Percentiles rank a stretch among this genome's conserved stretches.
Conservation (phyloP, 169 alveolate genomes). For the Plasmodium berghei region DNA sequence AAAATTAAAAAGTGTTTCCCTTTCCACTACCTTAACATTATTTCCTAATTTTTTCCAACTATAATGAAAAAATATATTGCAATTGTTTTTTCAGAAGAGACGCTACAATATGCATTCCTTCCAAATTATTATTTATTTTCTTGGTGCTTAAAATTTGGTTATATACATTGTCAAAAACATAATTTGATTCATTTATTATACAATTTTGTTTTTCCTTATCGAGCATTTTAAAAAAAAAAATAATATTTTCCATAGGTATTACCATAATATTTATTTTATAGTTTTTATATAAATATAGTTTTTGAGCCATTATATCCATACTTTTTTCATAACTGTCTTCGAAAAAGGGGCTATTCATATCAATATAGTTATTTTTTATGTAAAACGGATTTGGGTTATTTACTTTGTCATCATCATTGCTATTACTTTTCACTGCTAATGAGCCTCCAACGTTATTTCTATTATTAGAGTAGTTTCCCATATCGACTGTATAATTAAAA, state of each 20-base stretch:
- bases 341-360: not conserved
- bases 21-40: no score
- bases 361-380: not conserved
- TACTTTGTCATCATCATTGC: not conserved
- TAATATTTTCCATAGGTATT: conserved; percentile 61
- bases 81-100: conserved; percentile 63
- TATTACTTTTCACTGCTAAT: no score
- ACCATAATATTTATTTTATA: conserved; percentile 65
- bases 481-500: not conserved
- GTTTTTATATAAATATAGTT: conserved; percentile 62
- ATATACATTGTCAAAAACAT: conserved; percentile 44
- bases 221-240: conserved; percentile 42
- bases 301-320: conserved; percentile 63
- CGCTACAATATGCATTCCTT: conserved; percentile 14
- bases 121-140: not conserved
- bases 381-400: not conserved
- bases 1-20: no score
- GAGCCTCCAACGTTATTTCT: not conserved
- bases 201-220: conserved; percentile 42
- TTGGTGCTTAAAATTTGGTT: conserved; percentile 26
- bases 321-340: conserved; percentile 7
- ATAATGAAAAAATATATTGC: conserved; percentile 43
- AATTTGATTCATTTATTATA: conserved; percentile 51
- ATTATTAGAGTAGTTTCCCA: not conserved
- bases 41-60: not conserved